Percentiles rank a stretch among this genome's conserved stretches.
Conservation (phyloP, 2,329 filamentous ascomycete genomes). For the Alternaria rosae region DNA sequence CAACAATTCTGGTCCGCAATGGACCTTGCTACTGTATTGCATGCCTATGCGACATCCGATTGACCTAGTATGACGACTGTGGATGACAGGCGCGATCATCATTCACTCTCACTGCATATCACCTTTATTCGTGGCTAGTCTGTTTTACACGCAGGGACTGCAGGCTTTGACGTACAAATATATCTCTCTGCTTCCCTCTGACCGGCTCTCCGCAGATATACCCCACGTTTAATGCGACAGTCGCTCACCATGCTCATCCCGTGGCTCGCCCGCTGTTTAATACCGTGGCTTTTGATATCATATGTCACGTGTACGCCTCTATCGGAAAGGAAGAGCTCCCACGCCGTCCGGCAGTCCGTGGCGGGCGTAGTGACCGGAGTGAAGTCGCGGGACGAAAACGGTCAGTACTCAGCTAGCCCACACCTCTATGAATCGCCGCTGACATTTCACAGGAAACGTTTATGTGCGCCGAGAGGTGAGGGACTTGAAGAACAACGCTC, state of each 20-base stretch:
- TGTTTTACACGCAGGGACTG: neutral
- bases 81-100: neutral
- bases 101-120: neutral
- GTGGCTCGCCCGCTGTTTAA: neutral
- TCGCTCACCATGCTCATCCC: slow-evolving; percentile 15
- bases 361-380: slow-evolving; percentile 28
- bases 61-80: neutral
- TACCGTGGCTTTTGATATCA: slow-evolving; percentile 9
- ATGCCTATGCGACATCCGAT: neutral
- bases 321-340: neutral
- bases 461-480: slow-evolving; percentile 70
- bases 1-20: neutral
- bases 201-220: neutral
- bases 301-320: slow-evolving; percentile 15
- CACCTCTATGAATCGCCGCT: neutral
- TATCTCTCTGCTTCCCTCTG: neutral
- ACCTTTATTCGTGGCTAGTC: neutral
- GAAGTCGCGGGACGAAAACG: slow-evolving; percentile 27
- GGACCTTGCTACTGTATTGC: neutral
- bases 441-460: slow-evolving; percentile 32
- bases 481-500: slow-evolving; percentile 63
- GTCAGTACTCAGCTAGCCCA: neutral
- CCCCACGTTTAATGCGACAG: neutral
- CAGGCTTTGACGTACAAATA: neutral
- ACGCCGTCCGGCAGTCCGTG: slow-evolving; percentile 4